These are phyloP conservation scores for Pichia exigua DNA, from an alignment of 805 yeast genomes.

Conservation along the genomic window DNA sequence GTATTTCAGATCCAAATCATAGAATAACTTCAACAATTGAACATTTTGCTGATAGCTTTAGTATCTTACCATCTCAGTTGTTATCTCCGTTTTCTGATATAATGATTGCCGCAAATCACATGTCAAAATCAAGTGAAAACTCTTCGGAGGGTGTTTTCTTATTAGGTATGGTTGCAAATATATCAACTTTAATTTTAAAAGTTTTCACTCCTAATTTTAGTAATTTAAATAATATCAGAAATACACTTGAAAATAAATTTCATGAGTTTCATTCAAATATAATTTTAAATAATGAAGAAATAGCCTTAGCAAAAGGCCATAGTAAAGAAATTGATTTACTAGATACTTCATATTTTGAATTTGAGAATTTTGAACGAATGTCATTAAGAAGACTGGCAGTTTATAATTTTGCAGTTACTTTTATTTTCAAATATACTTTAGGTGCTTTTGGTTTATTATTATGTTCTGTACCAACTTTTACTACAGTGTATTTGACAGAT, in stretches of 20 bases:
- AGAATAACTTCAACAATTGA: constrained; percentile 75
- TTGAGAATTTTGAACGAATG: constrained; percentile 68
- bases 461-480: constrained; percentile 83
- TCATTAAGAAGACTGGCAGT: constrained; percentile 65
- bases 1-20: constrained; percentile 71
- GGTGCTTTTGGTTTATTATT: constrained; percentile 89
- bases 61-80: constrained; percentile 73
- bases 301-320: constrained; percentile 80
- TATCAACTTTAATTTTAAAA: constrained; percentile 65
- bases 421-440: constrained; percentile 86
- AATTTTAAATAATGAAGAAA: constrained; percentile 74
- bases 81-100: constrained; percentile 79
- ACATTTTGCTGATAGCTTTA: constrained; percentile 60
- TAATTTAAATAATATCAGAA: constrained; percentile 63
- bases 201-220: constrained; percentile 88
- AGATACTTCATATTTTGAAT: constrained; percentile 73
- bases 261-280: constrained; percentile 77
- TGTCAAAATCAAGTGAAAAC: constrained; percentile 56
- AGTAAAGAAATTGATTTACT: constrained; percentile 65
- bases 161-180: constrained; percentile 71
- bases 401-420: constrained; percentile 80
- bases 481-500: constrained; percentile 22
- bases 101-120: constrained; percentile 69
- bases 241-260: constrained; percentile 77
- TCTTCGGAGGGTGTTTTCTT: constrained; percentile 73